phyloP scores from a whole-genome alignment of 306 rosid genomes.

The Senna tora region DNA sequence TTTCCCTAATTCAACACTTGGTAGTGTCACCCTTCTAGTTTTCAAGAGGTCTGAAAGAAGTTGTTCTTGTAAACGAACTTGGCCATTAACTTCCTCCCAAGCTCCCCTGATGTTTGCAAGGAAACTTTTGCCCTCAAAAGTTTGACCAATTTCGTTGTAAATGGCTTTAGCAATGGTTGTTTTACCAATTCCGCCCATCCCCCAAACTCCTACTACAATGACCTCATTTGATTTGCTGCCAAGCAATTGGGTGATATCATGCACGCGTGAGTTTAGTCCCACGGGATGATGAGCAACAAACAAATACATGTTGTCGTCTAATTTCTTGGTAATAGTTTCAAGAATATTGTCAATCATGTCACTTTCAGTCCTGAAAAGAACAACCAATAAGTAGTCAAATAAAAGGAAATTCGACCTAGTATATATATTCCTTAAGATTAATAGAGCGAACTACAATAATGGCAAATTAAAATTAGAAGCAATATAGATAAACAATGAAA shows the following conservation, averaged over 20 bases:
- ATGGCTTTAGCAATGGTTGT: constrained; percentile 8
- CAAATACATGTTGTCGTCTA: not conserved
- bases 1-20: not conserved
- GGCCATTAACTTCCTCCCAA: constrained; percentile 3
- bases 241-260: not conserved
- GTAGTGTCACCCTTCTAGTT: not conserved
- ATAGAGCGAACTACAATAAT: no score
- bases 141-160: not conserved
- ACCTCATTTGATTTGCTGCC: not conserved
- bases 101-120: not conserved
- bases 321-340: not conserved
- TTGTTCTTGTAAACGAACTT: not conserved
- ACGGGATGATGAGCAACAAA: constrained; percentile 5
- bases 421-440: no score
- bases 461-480: no score
- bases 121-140: not conserved
- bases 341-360: not conserved
- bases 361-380: not conserved
- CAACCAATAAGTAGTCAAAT: not conserved
- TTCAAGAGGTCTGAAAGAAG: not conserved
- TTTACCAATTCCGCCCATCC: not conserved
- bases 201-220: not conserved
- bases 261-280: not conserved
- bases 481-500: no score
- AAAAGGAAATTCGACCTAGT: no score